These are phyloP conservation scores for Actinomortierella wolfii DNA, from an alignment of 371 early-diverging fungal genomes.

Conservation along the genomic window DNA sequence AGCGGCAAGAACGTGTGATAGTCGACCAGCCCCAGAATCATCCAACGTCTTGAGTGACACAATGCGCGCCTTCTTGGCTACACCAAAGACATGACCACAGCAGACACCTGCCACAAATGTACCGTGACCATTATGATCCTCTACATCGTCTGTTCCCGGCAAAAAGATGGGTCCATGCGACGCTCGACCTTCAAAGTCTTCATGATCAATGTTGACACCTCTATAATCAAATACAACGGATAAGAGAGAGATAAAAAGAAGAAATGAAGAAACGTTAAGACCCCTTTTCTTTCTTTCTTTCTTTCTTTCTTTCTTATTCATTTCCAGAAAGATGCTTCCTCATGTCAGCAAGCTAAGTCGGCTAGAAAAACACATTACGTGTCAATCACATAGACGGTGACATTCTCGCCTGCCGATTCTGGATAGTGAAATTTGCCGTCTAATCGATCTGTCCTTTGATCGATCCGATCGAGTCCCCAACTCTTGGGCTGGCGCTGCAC, in stretches of 20 bases:
- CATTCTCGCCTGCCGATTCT: slow-evolving; percentile 54
- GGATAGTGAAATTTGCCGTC: slow-evolving; percentile 33
- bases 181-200: slow-evolving; percentile 75
- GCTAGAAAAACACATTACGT: slow-evolving; percentile 48
- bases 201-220: slow-evolving; percentile 64
- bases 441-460: slow-evolving; percentile 35
- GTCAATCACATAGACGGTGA: slow-evolving; percentile 76
- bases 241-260: background rate
- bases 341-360: background rate
- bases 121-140: slow-evolving; percentile 47
- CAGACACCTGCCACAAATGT: slow-evolving; percentile 83
- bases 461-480: slow-evolving; percentile 50
- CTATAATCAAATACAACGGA: slow-evolving; percentile 6
- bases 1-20: slow-evolving; percentile 40
- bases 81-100: slow-evolving; percentile 70
- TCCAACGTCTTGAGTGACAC: slow-evolving; percentile 72
- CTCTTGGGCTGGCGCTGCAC: slow-evolving; percentile 28
- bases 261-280: background rate
- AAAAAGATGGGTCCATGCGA: slow-evolving; percentile 51
- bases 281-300: too few species aligned
- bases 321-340: background rate
- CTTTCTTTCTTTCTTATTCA: background rate
- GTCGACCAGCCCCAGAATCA: slow-evolving; percentile 22
- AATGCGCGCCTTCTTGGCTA: slow-evolving; percentile 75
- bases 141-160: slow-evolving; percentile 17